Base-by-base conservation (phyloP, 2,329 filamentous ascomycete species). In the Neofusicoccum parvum region DNA sequence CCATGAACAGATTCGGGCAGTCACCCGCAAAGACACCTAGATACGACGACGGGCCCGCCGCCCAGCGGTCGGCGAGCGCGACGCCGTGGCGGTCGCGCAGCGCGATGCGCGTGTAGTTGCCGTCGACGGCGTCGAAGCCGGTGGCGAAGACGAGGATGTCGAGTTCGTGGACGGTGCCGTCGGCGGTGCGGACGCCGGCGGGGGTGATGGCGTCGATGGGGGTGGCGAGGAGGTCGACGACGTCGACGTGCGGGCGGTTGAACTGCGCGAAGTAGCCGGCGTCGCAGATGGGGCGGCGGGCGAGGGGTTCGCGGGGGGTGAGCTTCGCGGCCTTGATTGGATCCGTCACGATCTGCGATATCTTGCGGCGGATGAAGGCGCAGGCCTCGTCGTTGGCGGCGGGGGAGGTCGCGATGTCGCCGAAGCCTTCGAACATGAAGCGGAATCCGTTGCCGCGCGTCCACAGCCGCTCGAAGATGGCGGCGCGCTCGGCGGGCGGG, bases 141-240 rank as follows among this genome's bases (percentile, higher is more conserved):
- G 75, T 81, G 17, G 73, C 79, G 62, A 76, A 68, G 65, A 88
- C 76, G 50, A 88, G 82, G 23, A 80, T 79, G 70, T 88, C 87
- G 7, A 86, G 79, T 36, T 82, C 76, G 65, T 84, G 72, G 32
- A 84, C 73, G 37, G 80, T 72, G 27, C 84, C 85, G 1, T 80
- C 80, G 1, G 74, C 75, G 20, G 85, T 79, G 70, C 81, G 74
- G 66, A 87, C 76, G 5, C 85, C 81, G 14, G 80, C 77, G 2
- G 79, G 72, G 2, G 84, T 80, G 34, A 87, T 75, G 5, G 75
- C 72, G 27, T 76, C 76, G 59, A 87, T 85, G 0, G 74, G 73
- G 1, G 79, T 70, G 5, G 53, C 50, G 3, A 49, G 43, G 1
- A 70, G 76, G 3, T 80, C 81, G 36, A 84, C 76, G 0, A 86